Base-by-base conservation (phyloP, 208 protist genomes). In the Trypanosoma rangeli region DNA sequence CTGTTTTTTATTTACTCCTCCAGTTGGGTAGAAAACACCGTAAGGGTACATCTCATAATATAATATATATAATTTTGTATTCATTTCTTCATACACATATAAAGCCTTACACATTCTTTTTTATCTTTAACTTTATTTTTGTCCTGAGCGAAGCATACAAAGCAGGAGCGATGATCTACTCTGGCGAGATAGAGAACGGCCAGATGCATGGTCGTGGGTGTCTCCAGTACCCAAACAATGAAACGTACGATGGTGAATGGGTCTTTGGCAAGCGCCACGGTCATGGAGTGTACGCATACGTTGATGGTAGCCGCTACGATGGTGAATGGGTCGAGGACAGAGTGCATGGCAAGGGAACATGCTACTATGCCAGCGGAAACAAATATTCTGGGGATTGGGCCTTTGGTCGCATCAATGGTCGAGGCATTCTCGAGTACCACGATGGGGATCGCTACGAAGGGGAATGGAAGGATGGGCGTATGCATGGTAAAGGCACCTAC, bases 311-410 rank as follows among this genome's bases (percentile, higher is more conserved):
- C 76, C 76, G 78, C 56, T 97, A 97, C 74, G 92, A 96, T 22
- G 92, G 92, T 48, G 92, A 98, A 64, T 98, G 95, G 95, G 85
- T 97, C 28, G 92, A 98, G 68, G 94, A 98, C 74, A 97, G 96
- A 79, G 91, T 97, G 29, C 92, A 98, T 64, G 95, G 95, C 49
- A 90, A 94, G 68, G 97, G 97, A 57, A 94, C 93, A 8, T 97
- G 88, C 61, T 77, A 90, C 66, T 98, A 97, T 74, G 84, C 85
- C 33, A 95, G 90, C 66, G 91, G 91, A 37, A 95, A 96, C 72
- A 74, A 78, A 60, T 97, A 97, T 83, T 85, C 80, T 22, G 94
- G 94, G 31, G 90, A 98, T 61, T 96, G 88, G 88, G 91, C 76
- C 39, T 92, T 94, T 79, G 93, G 90, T 49, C 83, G 92, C 68